These are phyloP conservation scores for Erysiphe pulchra DNA, from an alignment of 2,329 filamentous ascomycete genomes.

Conservation along the genomic window DNA sequence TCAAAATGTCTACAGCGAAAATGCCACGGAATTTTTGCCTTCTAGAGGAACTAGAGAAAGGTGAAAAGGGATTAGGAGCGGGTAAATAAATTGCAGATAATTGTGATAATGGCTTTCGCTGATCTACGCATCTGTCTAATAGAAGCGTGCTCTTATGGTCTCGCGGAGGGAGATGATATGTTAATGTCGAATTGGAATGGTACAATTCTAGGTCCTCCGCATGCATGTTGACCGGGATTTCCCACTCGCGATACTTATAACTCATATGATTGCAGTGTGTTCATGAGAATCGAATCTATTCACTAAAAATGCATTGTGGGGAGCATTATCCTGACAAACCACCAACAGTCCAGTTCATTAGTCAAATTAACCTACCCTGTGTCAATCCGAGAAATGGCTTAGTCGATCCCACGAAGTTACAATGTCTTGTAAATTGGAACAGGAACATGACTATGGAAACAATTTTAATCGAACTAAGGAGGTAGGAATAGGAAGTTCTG, in stretches of 20 bases:
- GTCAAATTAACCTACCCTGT: constrained; percentile 87
- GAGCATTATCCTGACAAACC: constrained; percentile 70
- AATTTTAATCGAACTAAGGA: constrained; percentile 61
- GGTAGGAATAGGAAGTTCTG: constrained; percentile 21
- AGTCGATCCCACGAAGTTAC: constrained; percentile 63
- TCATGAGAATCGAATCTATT: constrained; percentile 98
- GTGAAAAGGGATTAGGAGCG: constrained; percentile 87
- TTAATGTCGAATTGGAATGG: constrained; percentile 98
- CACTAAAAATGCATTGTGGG: constrained; percentile 87
- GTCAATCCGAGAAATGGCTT: constrained; percentile 59
- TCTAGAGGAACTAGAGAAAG: constrained; percentile 93
- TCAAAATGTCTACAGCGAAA: constrained; percentile 26
- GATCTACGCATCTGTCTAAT: constrained; percentile 3
- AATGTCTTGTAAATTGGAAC: constrained; percentile 75
- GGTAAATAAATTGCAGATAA: constrained; percentile 23
- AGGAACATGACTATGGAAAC: constrained; percentile 89
- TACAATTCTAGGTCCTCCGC: constrained; percentile 86
- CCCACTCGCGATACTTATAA: not conserved
- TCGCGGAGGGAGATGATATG: constrained; percentile 81
- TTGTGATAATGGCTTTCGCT: constrained; percentile 4
- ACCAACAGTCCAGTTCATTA: constrained; percentile 77
- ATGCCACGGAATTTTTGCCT: constrained; percentile 90
- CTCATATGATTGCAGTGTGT: constrained; percentile 34
- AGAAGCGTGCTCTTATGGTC: constrained; percentile 94
- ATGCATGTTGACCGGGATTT: constrained; percentile 33